A percentile compares a stretch with the other conserved stretches of the same genome.
phyloP scores from a whole-genome alignment of 2,329 filamentous ascomycete species.

The Botrytis porri region DNA sequence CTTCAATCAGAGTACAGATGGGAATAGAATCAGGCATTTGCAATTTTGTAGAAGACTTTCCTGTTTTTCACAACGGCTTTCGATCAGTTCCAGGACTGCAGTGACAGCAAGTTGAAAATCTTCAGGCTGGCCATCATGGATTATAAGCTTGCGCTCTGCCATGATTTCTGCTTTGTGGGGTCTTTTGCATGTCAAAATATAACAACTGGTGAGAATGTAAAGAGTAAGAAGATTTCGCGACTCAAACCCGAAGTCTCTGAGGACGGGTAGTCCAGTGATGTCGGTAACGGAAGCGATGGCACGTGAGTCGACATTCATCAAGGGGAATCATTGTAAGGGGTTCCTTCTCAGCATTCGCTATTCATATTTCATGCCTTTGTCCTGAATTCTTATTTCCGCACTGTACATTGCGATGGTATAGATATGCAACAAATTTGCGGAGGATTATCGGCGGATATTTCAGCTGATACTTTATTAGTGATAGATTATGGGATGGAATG shows the following conservation, averaged over 20 bases:
- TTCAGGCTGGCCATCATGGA: no score
- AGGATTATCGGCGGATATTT: fast-evolving
- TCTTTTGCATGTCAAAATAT: no score
- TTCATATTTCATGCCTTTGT: background rate
- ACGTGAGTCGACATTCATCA: background rate
- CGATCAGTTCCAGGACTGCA: background rate
- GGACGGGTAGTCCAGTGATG: fast-evolving
- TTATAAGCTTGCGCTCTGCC: background rate
- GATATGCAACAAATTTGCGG: fast-evolving
- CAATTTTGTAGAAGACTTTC: background rate
- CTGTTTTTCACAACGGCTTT: background rate
- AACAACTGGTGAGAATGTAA: background rate
- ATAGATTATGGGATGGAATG: background rate
- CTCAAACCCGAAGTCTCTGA: background rate
- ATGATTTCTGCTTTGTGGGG: background rate
- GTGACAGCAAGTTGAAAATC: background rate
- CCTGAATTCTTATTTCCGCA: no score
- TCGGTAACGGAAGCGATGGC: background rate
- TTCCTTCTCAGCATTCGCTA: background rate
- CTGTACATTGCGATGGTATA: background rate
- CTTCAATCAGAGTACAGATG: background rate
- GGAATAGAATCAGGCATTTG: background rate
- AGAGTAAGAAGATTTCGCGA: background rate
- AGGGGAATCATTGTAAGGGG: background rate
- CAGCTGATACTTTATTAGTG: background rate